Evolutionary conservation across 495 filamentous ascomycete species (phyloP).

Genomic region (Bombardia bombarda): DNA sequence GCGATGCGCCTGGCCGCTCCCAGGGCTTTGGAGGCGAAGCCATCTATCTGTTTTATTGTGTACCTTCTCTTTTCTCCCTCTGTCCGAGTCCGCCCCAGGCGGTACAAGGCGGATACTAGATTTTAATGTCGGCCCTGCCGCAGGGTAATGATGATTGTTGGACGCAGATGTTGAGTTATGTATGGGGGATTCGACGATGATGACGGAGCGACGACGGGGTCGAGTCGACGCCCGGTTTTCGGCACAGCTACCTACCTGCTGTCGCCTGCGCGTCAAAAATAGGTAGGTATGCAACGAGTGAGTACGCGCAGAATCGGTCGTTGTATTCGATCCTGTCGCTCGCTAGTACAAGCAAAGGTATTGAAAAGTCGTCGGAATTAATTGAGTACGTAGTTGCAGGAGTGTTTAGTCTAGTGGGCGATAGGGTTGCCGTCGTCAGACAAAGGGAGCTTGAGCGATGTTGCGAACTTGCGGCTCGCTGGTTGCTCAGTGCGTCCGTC

Average conservation of each 20-base stretch:
- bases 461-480: not conserved
- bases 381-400: not conserved
- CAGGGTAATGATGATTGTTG: too few species aligned
- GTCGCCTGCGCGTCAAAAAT: too few species aligned
- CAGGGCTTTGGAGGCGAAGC: conserved; percentile 93
- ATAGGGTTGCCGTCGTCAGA: not conserved
- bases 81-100: not conserved
- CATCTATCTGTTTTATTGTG: conserved; percentile 23
- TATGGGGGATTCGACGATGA: not conserved
- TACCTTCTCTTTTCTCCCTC: not conserved
- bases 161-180: not conserved
- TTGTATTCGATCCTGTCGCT: too few species aligned
- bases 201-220: not conserved
- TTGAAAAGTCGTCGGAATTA: too few species aligned
- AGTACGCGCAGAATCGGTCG: too few species aligned
- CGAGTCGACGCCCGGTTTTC: not conserved
- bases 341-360: too few species aligned
- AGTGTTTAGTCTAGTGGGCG: not conserved
- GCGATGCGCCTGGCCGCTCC: conserved; percentile 66
- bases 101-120: too few species aligned
- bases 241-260: too few species aligned
- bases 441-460: not conserved
- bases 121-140: too few species aligned
- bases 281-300: too few species aligned
- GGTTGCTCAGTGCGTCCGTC: too few species aligned